Percentiles rank a stretch among this genome's conserved stretches.
These are phyloP conservation scores for Plasmodium falciparum DNA, from an alignment of 169 alveolate genomes.

Conservation along the genomic window DNA sequence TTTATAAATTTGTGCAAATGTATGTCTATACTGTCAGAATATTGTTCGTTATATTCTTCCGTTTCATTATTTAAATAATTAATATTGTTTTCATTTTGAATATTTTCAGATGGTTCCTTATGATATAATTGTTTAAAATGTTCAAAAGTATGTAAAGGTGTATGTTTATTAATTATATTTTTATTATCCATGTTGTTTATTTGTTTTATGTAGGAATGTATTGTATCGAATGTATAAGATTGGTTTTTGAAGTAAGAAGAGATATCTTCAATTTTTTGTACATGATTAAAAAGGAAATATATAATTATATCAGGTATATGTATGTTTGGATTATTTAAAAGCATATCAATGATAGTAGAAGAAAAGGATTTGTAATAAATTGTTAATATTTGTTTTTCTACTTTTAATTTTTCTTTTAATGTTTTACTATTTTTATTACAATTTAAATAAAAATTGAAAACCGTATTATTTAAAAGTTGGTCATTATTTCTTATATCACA, in stretches of 20 bases:
- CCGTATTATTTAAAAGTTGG: slow-evolving; percentile 5
- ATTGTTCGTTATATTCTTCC: not conserved
- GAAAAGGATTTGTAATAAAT: slow-evolving; percentile 66
- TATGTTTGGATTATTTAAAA: slow-evolving; percentile 41
- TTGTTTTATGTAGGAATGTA: slow-evolving; percentile 36
- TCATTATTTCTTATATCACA: too few relatives aligned
- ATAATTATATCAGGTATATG: slow-evolving; percentile 57
- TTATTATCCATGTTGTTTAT: not conserved
- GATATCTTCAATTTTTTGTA: slow-evolving; percentile 43
- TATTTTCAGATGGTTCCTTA: not conserved
- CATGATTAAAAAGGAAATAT: slow-evolving; percentile 57
- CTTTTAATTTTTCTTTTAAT: slow-evolving; percentile 51
- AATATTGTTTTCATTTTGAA: not conserved
- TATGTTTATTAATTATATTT: not conserved
- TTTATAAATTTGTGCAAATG: not conserved
- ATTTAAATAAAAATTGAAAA: slow-evolving; percentile 62
- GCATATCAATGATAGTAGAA: slow-evolving; percentile 51
- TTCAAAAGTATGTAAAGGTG: not conserved
- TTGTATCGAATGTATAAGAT: slow-evolving; percentile 40
- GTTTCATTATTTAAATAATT: not conserved
- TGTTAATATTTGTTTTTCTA: slow-evolving; percentile 51
- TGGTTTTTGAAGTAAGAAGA: slow-evolving; percentile 39
- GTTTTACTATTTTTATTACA: slow-evolving; percentile 52
- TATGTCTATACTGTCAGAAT: not conserved
- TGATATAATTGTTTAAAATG: not conserved